Evolutionary conservation across 2,329 filamentous ascomycete genomes (phyloP), one percentile per base, ranked within the genome.

Genomic region (Scortechinia acanthostroma): DNA sequence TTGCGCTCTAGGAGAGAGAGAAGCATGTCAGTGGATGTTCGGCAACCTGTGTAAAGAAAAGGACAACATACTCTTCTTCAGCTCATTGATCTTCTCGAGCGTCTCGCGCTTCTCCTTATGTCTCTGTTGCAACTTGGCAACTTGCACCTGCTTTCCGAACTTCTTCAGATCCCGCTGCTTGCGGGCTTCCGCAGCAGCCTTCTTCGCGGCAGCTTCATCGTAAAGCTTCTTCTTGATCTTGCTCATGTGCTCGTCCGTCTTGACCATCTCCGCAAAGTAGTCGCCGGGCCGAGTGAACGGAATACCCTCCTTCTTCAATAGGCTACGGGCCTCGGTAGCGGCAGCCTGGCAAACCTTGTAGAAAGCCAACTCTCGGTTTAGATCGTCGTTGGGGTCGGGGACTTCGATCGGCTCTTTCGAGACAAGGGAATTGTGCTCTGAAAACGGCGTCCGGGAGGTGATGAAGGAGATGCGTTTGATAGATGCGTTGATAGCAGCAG

Each of bases 261-360:
- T 97, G 58, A 96, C 84, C 91, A 97, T 98, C 74, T 98, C 93
- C 40, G 93, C 93, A 57, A 98, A 98, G 70, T 95, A 98, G 68
- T 98, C 93, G 46, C 80, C 83, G 3, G 93, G 93, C 6, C 93
- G 79, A 21, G 88, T 85, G 68, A 98, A 98, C 4, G 87, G 79
- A 1, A 91, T 76, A 5, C 85, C 85, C 64, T 96, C 91, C 51
- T 85, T 83, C 59, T 87, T 85, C 20, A 98, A 74, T 49, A 83
- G 70, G n/a, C 70, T 63, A 46, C 91, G 85, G 2, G 80, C 93
- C 48, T 79, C 69, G 51, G 83, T 78, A 3, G 85, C 89, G 1
- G 89, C 89, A 25, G 87, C 81, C 30, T 95, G 78, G 42, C 86
- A 86, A 68, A 97, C 91, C 55, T 86, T 83, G 74, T 95, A 94